Evolutionary conservation across 2,329 filamentous ascomycete genomes (phyloP), one percentile per base, ranked within the genome.

Genomic region (Triangularia verruculosa): DNA sequence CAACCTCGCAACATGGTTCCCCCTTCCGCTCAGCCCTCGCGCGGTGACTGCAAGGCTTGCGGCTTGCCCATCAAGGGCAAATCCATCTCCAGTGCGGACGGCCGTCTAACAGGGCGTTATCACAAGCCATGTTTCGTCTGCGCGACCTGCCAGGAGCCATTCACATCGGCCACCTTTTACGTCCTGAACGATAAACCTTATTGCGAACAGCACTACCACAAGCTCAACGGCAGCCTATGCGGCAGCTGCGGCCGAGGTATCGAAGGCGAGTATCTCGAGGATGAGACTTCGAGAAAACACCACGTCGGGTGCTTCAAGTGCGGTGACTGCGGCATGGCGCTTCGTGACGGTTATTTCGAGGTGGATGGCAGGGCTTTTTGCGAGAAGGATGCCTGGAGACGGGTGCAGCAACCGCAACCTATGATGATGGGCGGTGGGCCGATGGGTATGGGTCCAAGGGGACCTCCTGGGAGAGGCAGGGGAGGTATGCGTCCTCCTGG

Each of bases 51-150:
- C 79, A 91, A 92, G 72, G 91, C 91, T 1, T 99, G 95, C 75
- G 82, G 85, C 3, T 80, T 89, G 54, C 79, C 83, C 6, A 98
- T 99, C 70, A 85, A 87, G 53, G 94, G 93, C 20, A 98, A 97
- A 78, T 97, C 93, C 1, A 88, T 99, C 63, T 96, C 94, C 32
- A 96, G 93, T 13, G 93, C 93, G 0, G 95, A 97, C 71, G 95
- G 95, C 15, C 89, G 93, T 24, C 81, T 99, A 24, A 96, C 92
- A 0, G 95, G 95, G 9, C 89, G 93, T 67, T 99, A 97, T 76
- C 95, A 99, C 81, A 96, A 96, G 75, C 85, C 89, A 4, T 99
- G 94, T 75, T 98, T 99, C 74, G 91, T 94, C 11, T 99, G 95
- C 82, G 86, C 87, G 4, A 93, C 90, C 1, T 99, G 95, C 79